Evolutionary conservation across 2,329 filamentous ascomycete species (phyloP).

Genomic region (Aspergillus amoenus): DNA sequence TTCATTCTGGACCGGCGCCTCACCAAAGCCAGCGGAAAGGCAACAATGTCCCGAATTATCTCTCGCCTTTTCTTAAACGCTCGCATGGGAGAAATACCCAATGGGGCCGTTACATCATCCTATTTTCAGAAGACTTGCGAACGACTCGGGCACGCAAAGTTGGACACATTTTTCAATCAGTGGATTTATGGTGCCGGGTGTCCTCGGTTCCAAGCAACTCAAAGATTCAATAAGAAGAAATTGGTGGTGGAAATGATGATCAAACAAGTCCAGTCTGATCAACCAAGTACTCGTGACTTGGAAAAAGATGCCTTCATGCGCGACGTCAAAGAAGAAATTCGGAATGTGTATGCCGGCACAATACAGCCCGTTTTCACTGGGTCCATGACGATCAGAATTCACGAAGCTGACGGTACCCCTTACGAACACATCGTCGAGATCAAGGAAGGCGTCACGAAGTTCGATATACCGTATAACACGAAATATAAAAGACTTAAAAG

Average conservation of each 20-base stretch:
- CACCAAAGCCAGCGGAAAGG: conserved; percentile 81
- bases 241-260: conserved; percentile 91
- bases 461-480: conserved; percentile 97
- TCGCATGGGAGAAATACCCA: conserved; percentile 73
- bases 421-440: conserved; percentile 98
- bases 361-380: conserved; percentile 84
- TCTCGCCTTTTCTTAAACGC: conserved; percentile 82
- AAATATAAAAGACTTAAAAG: conserved; percentile 98
- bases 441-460: conserved; percentile 77
- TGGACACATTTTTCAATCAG: conserved; percentile 90
- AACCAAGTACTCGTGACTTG: conserved; percentile 58
- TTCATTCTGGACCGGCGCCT: conserved; percentile 92
- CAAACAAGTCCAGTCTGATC: conserved; percentile 67
- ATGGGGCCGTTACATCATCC: conserved; percentile 69
- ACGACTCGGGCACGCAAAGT: conserved; percentile 79
- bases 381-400: conserved; percentile 95
- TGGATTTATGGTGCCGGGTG: conserved; percentile 90
- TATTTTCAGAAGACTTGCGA: conserved; percentile 83
- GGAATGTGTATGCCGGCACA: conserved; percentile 66
- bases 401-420: conserved; percentile 95
- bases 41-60: conserved; percentile 80
- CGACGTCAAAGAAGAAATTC: conserved; percentile 75
- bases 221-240: conserved; percentile 97
- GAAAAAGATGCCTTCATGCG: conserved; percentile 76
- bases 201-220: conserved; percentile 79